Evolutionary conservation across 176 grass and related monocot genomes (phyloP), one percentile per base, ranked within the genome.

Genomic region (Saccharum officinarum): DNA sequence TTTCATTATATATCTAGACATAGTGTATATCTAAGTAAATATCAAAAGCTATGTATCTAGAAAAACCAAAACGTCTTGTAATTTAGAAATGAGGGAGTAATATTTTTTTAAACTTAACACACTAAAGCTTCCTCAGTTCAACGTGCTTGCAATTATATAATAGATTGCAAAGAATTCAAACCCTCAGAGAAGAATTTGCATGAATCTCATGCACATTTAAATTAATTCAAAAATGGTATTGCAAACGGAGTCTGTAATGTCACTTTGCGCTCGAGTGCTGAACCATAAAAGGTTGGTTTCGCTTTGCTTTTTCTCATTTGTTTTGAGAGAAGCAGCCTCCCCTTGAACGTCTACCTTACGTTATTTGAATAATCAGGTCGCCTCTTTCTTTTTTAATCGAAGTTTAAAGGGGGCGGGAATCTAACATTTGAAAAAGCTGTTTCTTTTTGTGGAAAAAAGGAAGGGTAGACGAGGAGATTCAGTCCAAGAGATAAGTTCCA

Each of bases 341-440:
- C 31, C 41, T 22, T 49, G 22, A 54, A 65, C 25, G 34, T 71
- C 9, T 75, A 34, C 50, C 78, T 64, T 66, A 82, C 68, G 42
- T 71, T 66, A 13, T 82, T 78, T 86, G 71, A 71, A 89, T 36
- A 85, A 44, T 76, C 10, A 23, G 31, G 71, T 2, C 10, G 3
- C 17, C 22, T 39, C 38, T 22, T 74, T 28, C 28, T 67, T 25
- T 25, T 6, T 41, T 49, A 57, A 78, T 89, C 11, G 40, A 71
- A 49, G 63, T 23, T 76, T 74, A 55, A 73, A 67, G 61, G 6
- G 6, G 44, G 31, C 10, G 34, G 71, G 36, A 33, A 69, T 57
- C 14, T 74, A 62, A 46, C 71, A 80, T 16, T 54, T 83, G 73
- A 86, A 90, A 38, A 78, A 72, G 44, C 78, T 77, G 1, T 46